These are phyloP conservation scores for Xenoacremonium recifei DNA, from an alignment of 2,329 filamentous ascomycete genomes.

Conservation along the genomic window DNA sequence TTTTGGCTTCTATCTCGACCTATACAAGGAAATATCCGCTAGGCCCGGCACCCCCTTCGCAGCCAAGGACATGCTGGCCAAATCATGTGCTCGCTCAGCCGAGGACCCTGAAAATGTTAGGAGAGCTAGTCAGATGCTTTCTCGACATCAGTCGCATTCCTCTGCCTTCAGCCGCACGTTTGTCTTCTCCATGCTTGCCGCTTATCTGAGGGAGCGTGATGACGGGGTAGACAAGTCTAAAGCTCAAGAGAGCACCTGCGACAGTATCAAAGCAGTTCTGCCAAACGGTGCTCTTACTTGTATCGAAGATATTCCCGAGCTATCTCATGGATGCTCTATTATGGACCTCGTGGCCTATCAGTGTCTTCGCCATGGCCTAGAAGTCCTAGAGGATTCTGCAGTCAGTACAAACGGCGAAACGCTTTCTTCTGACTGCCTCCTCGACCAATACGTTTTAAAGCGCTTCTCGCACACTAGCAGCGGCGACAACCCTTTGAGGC, in stretches of 20 bases:
- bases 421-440: conserved; percentile 14
- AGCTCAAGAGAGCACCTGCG: conserved; percentile 4
- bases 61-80: conserved; percentile 13
- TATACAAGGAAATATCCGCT: conserved; percentile 9
- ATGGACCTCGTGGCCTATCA: conserved; percentile 22
- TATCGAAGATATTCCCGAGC: conserved; percentile 8
- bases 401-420: conserved; percentile 1
- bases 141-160: background rate
- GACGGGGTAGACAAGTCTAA: conserved; percentile 7
- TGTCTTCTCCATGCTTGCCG: conserved; percentile 17
- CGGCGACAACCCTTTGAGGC: conserved; percentile 10
- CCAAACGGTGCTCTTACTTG: conserved; percentile 2
- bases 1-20: conserved; percentile 15
- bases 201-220: conserved; percentile 12
- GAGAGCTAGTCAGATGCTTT: conserved; percentile 13
- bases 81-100: conserved; percentile 19
- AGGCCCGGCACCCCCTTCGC: background rate
- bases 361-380: conserved; percentile 18
- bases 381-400: conserved; percentile 15
- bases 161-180: conserved; percentile 8
- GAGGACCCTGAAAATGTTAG: conserved; percentile 14
- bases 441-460: conserved; percentile 18
- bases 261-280: conserved; percentile 10
- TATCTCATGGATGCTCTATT: conserved; percentile 11
- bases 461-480: conserved; percentile 12